Base-by-base conservation (phyloP, 2,329 filamentous ascomycete genomes). In the Elsinoe necatrix region DNA sequence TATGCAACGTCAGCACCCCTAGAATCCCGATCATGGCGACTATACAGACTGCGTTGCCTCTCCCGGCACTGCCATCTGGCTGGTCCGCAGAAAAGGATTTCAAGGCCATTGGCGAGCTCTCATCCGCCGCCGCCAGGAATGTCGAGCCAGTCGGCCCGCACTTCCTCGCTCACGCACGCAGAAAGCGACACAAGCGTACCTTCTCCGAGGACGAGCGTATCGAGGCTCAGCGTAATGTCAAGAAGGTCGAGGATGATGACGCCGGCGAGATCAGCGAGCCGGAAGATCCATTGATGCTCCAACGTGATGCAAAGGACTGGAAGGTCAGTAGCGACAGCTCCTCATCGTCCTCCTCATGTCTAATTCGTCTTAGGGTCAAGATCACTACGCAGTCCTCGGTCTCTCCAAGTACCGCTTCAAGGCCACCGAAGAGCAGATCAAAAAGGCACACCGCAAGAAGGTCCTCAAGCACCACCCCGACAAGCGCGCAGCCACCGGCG, bases 131-230 rank as follows among this genome's bases (percentile, higher is more conserved):
- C 52, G 85, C 91, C 77, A 86, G 93, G 69, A 92, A 87, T 70
- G 85, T 98, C 67, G 93, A 97, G 79, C 91, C 93, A 56, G 89
- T 97, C 64, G 93, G 93, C 65, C 92, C 93, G 73, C 89, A 96
- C 78, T 98, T 96, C 80, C 85, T 98, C 63, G 93, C 93, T 64
- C 91, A 97, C 74, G 93, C 93, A 67, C 91, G 93, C 70, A 87
- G 93, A 74, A 82, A 81, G 75, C 87, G 91, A 63, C 91, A 97
- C 76, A 89, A 95, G 79, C 90, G 93, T 69, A 98, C 93, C 54
- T 98, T 98, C 76, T 95, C 89, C 68, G 92, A 98, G 76, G 93
- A 98, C 75, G 93, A 98, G 73, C 87, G 91, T 63, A 95, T 98
- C 70, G 89, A 96, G 77, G 93, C 93, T 50, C 87, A 95, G 74